Conservation (phyloP, 2,329 filamentous ascomycete genomes). For the Aureobasidium leucospermi region DNA sequence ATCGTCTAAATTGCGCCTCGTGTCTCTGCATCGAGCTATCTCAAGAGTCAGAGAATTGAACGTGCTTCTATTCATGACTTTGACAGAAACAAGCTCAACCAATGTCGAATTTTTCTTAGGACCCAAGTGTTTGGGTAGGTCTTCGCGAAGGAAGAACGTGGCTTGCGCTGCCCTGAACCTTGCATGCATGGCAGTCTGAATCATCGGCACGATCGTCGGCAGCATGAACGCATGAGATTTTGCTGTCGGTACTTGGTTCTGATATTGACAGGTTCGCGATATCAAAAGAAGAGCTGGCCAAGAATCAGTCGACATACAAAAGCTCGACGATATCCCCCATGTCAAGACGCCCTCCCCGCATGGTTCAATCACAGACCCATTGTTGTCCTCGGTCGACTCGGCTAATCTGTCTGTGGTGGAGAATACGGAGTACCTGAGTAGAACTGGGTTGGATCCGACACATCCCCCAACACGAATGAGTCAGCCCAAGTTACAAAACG, state of each 20-base stretch:
- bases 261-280: too few relatives aligned
- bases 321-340: neutral
- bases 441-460: neutral
- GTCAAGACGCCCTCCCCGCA: neutral
- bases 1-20: neutral
- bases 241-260: too few relatives aligned
- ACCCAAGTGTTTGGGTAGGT: neutral
- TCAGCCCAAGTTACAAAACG: neutral
- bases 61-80: neutral
- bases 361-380: neutral
- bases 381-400: neutral
- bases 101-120: neutral
- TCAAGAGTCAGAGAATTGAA: neutral
- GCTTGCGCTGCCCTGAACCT: constrained; percentile 4
- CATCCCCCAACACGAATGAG: constrained; percentile 1
- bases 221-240: neutral
- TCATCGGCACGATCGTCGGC: neutral
- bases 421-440: neutral
- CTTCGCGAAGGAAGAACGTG: neutral
- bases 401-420: neutral
- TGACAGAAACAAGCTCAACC: neutral
- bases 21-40: neutral
- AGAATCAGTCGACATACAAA: neutral
- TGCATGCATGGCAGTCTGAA: neutral
- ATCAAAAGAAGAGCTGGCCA: too few relatives aligned